Conservation (phyloP, 2,329 filamentous ascomycete species). For the Epichloe amarillans region DNA sequence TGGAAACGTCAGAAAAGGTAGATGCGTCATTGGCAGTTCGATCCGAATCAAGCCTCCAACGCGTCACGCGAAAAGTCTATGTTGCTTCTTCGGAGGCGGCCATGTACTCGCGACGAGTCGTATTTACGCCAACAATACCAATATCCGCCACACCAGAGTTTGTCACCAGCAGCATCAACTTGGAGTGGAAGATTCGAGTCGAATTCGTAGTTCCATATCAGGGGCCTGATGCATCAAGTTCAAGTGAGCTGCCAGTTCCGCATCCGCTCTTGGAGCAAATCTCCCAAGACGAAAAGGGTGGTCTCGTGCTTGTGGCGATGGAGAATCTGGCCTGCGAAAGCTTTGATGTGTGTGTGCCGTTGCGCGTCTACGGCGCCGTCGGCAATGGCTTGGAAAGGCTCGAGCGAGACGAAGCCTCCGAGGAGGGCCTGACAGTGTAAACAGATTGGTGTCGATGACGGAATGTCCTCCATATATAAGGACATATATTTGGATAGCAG, state of each 20-base stretch:
- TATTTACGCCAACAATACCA: constrained; percentile 76
- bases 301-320: constrained; percentile 58
- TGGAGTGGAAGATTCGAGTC: constrained; percentile 80
- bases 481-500: constrained; percentile 1
- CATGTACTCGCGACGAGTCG: constrained; percentile 63
- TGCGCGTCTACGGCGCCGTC: constrained; percentile 63
- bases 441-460: background rate
- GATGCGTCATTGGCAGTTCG: constrained; percentile 69
- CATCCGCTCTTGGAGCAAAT: constrained; percentile 62
- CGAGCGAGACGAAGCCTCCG: constrained; percentile 40
- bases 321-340: constrained; percentile 74
- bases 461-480: background rate
- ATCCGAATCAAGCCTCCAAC: constrained; percentile 71
- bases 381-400: constrained; percentile 42
- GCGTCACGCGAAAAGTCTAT: constrained; percentile 74
- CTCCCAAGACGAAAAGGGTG: constrained; percentile 64
- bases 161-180: constrained; percentile 71
- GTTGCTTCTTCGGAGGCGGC: constrained; percentile 69
- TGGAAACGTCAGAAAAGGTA: constrained; percentile 80
- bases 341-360: constrained; percentile 76
- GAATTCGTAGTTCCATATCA: constrained; percentile 77
- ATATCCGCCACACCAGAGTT: constrained; percentile 79
- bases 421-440: constrained; percentile 30
- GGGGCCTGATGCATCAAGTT: constrained; percentile 11
- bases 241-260: constrained; percentile 11